phyloP scores from a whole-genome alignment of 208 protist species.

The Trypanosoma cruzi region DNA sequence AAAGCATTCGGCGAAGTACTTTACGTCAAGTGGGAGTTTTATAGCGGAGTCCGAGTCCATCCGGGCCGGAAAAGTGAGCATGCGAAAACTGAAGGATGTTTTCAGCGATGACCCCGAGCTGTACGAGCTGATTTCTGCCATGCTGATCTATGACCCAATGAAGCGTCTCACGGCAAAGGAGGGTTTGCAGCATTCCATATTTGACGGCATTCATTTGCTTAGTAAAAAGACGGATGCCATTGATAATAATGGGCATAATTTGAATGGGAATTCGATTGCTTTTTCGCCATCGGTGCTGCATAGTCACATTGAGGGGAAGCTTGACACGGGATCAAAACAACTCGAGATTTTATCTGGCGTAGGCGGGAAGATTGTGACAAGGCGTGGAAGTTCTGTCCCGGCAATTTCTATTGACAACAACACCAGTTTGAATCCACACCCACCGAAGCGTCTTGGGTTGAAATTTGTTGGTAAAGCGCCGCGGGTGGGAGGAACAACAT shows the following conservation, averaged over 20 bases:
- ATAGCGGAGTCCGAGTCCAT: conserved; percentile 38
- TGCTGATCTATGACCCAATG: conserved; percentile 74
- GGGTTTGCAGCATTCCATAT: conserved; percentile 66
- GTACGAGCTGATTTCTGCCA: conserved; percentile 48
- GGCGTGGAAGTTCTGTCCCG: not conserved
- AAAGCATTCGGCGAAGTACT: conserved; percentile 58
- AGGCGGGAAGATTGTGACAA: not conserved
- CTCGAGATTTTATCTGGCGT: not conserved
- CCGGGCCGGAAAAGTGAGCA: conserved; percentile 36
- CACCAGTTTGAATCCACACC: not conserved
- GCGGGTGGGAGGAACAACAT: not conserved
- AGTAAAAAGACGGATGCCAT: not conserved
- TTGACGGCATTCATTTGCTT: conserved; percentile 35
- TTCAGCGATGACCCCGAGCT: conserved; percentile 63
- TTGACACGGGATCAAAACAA: not conserved
- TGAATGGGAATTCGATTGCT: not conserved
- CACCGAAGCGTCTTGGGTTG: not conserved
- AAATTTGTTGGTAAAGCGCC: not conserved
- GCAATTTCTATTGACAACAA: not conserved
- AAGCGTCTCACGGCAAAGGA: conserved; percentile 71
- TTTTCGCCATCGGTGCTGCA: not conserved
- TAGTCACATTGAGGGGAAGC: not conserved
- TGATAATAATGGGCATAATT: not conserved
- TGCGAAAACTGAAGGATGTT: conserved; percentile 43
- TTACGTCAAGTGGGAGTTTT: conserved; percentile 57